phyloP scores from a whole-genome alignment of 257 asterid species.

The Scutellaria galericulata region DNA sequence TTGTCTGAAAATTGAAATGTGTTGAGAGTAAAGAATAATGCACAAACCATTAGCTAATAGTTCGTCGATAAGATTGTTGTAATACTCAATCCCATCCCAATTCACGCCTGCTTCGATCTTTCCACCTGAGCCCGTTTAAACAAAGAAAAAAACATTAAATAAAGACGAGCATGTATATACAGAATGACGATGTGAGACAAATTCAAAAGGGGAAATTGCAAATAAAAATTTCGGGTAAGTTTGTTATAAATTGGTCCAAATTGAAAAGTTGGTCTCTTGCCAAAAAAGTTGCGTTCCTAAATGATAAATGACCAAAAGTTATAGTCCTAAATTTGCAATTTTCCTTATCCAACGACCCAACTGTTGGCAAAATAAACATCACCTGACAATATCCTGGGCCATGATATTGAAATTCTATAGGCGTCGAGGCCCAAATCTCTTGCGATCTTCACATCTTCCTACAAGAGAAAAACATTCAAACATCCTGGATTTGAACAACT shows the following conservation, averaged over 20 bases:
- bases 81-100: slow-evolving; percentile 46
- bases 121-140: slow-evolving; percentile 42
- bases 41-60: slow-evolving; percentile 45
- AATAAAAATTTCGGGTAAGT: too few species aligned
- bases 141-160: not conserved
- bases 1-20: not conserved
- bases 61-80: slow-evolving; percentile 48
- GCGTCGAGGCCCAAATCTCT: slow-evolving; percentile 49
- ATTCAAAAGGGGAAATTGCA: too few species aligned
- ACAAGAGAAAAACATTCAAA: not conserved
- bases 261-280: too few species aligned
- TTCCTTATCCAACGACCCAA: too few species aligned
- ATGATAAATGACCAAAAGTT: too few species aligned
- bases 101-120: slow-evolving; percentile 42
- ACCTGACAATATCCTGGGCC: slow-evolving; percentile 66
- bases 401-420: slow-evolving; percentile 60
- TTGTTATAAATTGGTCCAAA: too few species aligned
- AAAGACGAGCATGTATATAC: not conserved
- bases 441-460: slow-evolving; percentile 55
- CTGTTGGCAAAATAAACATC: not conserved
- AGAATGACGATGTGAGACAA: too few species aligned
- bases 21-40: not conserved
- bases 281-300: too few species aligned
- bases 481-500: not conserved
- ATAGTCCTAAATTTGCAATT: too few species aligned